A percentile compares a stretch with the other conserved stretches of the same genome.
Evolutionary conservation across 108 stramenopile species (phyloP).

Genomic region (Hondaea fermentalgiana): DNA sequence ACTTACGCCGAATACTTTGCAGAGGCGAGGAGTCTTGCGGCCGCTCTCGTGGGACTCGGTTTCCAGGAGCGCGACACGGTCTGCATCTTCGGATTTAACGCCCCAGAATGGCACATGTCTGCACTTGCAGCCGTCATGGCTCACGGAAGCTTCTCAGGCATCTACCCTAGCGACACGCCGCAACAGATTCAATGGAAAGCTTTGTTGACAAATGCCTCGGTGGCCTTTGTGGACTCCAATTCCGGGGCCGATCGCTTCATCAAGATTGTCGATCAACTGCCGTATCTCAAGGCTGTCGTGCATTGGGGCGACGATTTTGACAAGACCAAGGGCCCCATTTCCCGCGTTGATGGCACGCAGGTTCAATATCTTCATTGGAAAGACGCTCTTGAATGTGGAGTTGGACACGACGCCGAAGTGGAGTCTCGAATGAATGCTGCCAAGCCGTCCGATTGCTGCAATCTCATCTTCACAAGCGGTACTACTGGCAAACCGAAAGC

Average conservation of each 20-base stretch:
- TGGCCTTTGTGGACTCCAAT: constrained; percentile 53
- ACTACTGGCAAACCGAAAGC: constrained; percentile 74
- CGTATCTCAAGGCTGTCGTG: constrained; percentile 56
- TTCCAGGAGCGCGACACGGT: constrained; percentile 48
- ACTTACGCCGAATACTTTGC: neutral
- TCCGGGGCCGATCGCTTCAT: constrained; percentile 53
- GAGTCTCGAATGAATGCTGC: constrained; percentile 23
- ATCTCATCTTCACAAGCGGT: constrained; percentile 67
- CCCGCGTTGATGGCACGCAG: constrained; percentile 25
- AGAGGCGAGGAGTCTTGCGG: neutral
- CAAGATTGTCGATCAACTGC: constrained; percentile 29
- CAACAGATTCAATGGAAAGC: constrained; percentile 61
- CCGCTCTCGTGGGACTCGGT: neutral
- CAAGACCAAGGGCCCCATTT: neutral
- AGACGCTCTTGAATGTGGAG: neutral
- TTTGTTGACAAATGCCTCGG: constrained; percentile 55
- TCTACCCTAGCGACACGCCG: constrained; percentile 58
- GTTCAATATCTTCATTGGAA: constrained; percentile 26
- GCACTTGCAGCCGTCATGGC: constrained; percentile 55
- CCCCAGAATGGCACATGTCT: constrained; percentile 51
- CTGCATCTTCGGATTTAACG: constrained; percentile 69
- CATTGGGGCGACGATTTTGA: constrained; percentile 42
- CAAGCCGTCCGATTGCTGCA: constrained; percentile 45
- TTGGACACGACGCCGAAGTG: neutral
- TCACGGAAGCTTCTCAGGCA: constrained; percentile 56